Conservation (phyloP, 805 yeast species). For the Yarrowia keelungensis region DNA sequence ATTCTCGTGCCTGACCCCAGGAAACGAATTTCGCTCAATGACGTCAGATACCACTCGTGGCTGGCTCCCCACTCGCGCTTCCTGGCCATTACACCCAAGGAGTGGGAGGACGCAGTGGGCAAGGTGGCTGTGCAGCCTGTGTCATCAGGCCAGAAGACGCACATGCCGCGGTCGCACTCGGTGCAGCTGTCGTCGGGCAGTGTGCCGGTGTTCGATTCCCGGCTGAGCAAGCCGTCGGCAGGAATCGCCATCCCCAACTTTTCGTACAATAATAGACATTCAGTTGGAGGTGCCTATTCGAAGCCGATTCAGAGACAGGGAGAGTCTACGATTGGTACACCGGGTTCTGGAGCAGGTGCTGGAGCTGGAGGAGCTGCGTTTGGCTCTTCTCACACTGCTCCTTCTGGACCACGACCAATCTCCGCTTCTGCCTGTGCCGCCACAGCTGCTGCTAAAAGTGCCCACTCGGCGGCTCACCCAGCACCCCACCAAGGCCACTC, state of each 20-base stretch:
- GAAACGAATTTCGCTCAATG: conserved; percentile 70
- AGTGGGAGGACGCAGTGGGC: conserved; percentile 72
- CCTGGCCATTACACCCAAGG: conserved; percentile 81
- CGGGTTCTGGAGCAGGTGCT: too few species aligned
- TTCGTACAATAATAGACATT: conserved; percentile 33
- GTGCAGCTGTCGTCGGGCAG: conserved; percentile 43
- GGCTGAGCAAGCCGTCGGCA: background rate
- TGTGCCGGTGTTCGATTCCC: background rate
- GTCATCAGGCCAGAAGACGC: conserved; percentile 2
- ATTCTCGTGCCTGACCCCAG: conserved; percentile 84
- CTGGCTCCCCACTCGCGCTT: conserved; percentile 81
- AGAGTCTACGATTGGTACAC: conserved; percentile 17
- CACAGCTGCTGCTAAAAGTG: background rate
- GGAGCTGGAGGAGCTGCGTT: too few species aligned
- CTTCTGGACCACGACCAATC: background rate
- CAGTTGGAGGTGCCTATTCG: conserved; percentile 24
- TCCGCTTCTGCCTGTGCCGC: background rate
- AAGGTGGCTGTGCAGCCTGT: conserved; percentile 16
- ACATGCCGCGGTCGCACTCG: conserved; percentile 44
- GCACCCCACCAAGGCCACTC: background rate
- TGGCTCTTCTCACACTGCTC: too few species aligned
- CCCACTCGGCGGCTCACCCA: too few species aligned
- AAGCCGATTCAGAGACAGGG: conserved; percentile 34
- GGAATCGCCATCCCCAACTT: conserved; percentile 31
- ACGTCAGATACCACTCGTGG: conserved; percentile 87